Conservation (phyloP, 345 rosid genomes). For the Camelina laxa region DNA sequence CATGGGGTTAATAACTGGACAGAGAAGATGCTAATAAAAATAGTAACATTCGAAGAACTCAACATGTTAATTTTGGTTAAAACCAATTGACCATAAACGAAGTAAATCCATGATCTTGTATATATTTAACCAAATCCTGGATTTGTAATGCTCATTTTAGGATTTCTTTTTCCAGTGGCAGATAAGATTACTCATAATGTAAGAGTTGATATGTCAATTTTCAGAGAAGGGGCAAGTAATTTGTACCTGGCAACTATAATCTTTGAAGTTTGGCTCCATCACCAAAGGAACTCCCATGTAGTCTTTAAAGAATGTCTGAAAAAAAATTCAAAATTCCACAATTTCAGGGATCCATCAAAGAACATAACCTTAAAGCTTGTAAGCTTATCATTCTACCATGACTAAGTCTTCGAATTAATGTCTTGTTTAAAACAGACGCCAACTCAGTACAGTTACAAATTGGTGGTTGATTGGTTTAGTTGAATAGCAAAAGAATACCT, state of each 20-base stretch:
- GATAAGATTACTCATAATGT: too few relatives aligned
- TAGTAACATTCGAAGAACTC: background rate
- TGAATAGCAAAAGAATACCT: constrained; percentile 48
- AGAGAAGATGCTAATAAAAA: background rate
- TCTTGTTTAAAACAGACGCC: constrained; percentile 2
- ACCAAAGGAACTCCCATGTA: constrained; percentile 83
- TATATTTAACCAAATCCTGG: background rate
- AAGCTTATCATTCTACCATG: background rate
- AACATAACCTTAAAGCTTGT: background rate
- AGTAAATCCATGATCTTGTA: background rate
- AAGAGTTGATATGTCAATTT: background rate
- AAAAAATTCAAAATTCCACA: background rate
- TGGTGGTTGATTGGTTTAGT: background rate
- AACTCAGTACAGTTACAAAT: background rate
- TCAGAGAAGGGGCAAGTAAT: background rate
- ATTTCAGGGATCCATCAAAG: background rate
- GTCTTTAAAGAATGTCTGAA: constrained; percentile 78
- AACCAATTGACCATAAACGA: background rate
- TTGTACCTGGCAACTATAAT: constrained; percentile 85
- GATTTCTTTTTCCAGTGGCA: background rate
- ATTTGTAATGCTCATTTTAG: background rate
- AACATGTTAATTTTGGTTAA: background rate
- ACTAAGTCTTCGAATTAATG: background rate
- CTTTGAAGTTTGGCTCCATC: constrained; percentile 92
- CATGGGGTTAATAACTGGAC: background rate